phyloP scores from a whole-genome alignment of 2,329 filamentous ascomycete species.

The Epichloe hybrida region DNA sequence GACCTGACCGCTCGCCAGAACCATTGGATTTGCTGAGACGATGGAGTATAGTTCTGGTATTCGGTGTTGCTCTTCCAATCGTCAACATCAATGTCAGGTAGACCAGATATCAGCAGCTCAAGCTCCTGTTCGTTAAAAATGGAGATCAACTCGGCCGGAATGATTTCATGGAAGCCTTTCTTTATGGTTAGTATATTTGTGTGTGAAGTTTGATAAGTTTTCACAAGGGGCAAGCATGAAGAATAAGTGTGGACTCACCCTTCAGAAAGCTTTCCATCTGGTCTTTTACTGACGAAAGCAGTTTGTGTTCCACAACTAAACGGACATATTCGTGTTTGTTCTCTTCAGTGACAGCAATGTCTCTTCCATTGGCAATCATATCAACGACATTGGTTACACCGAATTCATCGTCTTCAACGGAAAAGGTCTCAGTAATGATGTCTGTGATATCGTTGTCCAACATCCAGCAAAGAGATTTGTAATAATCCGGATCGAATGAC shows the following conservation, averaged over 20 bases:
- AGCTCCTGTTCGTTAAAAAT: constrained; percentile 99
- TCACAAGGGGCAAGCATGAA: neutral
- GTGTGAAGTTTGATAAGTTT: neutral
- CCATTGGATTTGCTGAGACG: constrained; percentile 96
- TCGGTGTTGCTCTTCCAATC: constrained; percentile 99
- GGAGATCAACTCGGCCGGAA: constrained; percentile 81
- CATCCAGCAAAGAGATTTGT: constrained; percentile 98
- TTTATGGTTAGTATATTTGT: constrained; percentile 2
- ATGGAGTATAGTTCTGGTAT: constrained; percentile 92
- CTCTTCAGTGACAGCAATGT: constrained; percentile 88
- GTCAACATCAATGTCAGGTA: constrained; percentile 94
- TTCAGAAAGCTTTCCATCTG: constrained; percentile 89
- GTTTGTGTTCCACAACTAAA: constrained; percentile 83
- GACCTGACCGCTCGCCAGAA: constrained; percentile 97
- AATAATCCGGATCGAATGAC: constrained; percentile 94
- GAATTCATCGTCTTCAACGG: constrained; percentile 86
- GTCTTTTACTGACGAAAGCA: constrained; percentile 82
- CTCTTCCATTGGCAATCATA: constrained; percentile 72
- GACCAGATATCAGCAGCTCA: constrained; percentile 87
- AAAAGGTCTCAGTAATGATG: constrained; percentile 93
- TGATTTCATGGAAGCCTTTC: constrained; percentile 90
- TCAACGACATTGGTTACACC: constrained; percentile 81
- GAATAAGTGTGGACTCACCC: constrained; percentile 34
- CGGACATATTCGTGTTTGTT: constrained; percentile 98
- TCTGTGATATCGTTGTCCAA: constrained; percentile 97